Base-by-base conservation (phyloP, 2,329 filamentous ascomycete species). In the Incumbomyces lentus region DNA sequence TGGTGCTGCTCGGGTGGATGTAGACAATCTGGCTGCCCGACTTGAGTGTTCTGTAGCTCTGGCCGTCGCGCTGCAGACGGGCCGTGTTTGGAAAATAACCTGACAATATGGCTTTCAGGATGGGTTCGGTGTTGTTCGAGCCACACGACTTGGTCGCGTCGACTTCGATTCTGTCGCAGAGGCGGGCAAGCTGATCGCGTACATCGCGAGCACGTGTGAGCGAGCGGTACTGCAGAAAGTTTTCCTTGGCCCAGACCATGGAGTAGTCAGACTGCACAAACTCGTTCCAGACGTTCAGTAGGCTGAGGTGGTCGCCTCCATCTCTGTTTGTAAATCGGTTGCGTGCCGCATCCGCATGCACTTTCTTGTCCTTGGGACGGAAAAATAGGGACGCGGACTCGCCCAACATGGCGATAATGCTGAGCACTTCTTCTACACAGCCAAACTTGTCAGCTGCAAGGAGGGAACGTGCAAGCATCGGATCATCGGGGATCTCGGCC, bases 51-150 rank as follows among this genome's bases (percentile, higher is more conserved):
- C 89, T 78, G 66, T 98, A 98, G 51, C 79, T 84, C 59, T 93
- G 84, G 1, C 92, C 92, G 35, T 84, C 83, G 40, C 85, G 75
- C 61, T 92, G 83, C 46, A 98, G 67, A 2, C 87, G 73, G 1
- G 89, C 89, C 0, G 89, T 88, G 62, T 96, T 95, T 14, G 86
- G 82, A 72, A 96, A 96, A 74, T 95, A 98, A 1, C 90, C 92
- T 0, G 88, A 81, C 1, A 87, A 89, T 44, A 98, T 76, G 11
- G 89, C 84, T 50, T 93, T 89, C 59, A 89, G 84, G 56, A 96
- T 88, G 0, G 87, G 84, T 4, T 79, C 68, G 14, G 87, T 66
- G 13, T 47, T 42, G 42, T 71, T 73, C 1, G 80, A 72, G 3
- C 87, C 87, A 52, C 75, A 79, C 11, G 76, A 77, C 1, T 81